phyloP scores from a whole-genome alignment of 352 stramenopile species.

The Pythium chondricola region DNA sequence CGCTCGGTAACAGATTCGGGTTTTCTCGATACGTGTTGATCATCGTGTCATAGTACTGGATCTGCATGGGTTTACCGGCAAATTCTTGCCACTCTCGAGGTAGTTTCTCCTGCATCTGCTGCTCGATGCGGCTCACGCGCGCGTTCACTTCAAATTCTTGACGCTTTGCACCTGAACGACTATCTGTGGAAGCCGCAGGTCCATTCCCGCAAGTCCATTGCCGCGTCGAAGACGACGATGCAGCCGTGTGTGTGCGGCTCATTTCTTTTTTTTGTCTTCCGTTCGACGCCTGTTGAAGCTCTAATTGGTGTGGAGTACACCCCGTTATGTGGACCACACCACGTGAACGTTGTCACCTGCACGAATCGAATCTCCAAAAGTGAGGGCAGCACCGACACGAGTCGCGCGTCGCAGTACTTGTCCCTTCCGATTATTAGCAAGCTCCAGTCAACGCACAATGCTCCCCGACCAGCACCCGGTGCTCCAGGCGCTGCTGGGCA shows the following conservation, averaged over 20 bases:
- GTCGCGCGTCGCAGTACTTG: not conserved
- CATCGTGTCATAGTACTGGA: conserved; percentile 50
- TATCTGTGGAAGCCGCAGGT: too few relatives aligned
- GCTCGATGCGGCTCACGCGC: conserved; percentile 45
- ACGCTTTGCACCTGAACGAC: not conserved
- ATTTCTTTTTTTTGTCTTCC: too few relatives aligned
- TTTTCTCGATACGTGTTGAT: conserved; percentile 69
- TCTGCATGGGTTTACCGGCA: conserved; percentile 40
- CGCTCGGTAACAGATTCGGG: conserved; percentile 31
- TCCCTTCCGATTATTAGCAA: not conserved
- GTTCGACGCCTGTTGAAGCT: too few relatives aligned
- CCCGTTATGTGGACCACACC: too few relatives aligned
- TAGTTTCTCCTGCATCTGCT: conserved; percentile 38
- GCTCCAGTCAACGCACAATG: conserved; percentile 25
- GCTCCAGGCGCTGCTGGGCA: conserved; percentile 75
- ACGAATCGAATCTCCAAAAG: not conserved
- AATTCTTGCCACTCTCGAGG: conserved; percentile 37
- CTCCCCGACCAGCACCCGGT: conserved; percentile 71
- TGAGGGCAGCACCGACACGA: not conserved
- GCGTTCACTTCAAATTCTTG: conserved; percentile 34
- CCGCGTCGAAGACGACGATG: not conserved
- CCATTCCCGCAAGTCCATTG: not conserved
- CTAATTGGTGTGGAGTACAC: not conserved
- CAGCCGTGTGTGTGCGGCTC: not conserved
- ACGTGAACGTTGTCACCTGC: too few relatives aligned